phyloP scores from a whole-genome alignment of 1,139 yeast species.

The Geotrichum europaeum region DNA sequence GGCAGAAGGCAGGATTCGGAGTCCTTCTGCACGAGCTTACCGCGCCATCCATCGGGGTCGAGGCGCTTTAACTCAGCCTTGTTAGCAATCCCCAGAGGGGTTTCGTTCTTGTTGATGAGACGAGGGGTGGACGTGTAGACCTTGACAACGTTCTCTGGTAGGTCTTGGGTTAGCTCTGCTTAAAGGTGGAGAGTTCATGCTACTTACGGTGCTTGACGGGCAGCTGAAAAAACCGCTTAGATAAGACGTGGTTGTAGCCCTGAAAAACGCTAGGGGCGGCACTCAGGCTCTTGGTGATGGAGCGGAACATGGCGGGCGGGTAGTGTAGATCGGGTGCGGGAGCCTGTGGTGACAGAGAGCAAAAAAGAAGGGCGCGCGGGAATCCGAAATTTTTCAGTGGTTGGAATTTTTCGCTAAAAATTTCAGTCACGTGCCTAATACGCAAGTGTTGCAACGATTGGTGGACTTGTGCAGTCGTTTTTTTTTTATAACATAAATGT shows the following conservation, averaged over 20 bases:
- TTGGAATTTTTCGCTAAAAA: too few species aligned
- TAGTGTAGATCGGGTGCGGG: not conserved
- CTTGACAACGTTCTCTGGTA: slow-evolving; percentile 28
- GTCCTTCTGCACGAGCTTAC: slow-evolving; percentile 49
- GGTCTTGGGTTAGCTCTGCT: not conserved
- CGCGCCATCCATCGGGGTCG: slow-evolving; percentile 71
- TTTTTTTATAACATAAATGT: too few species aligned
- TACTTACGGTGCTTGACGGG: slow-evolving; percentile 12
- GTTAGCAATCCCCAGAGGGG: slow-evolving; percentile 31
- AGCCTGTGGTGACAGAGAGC: not conserved
- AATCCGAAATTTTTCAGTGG: not conserved
- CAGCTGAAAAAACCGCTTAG: slow-evolving; percentile 12
- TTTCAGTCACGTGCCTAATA: too few species aligned
- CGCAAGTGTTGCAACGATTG: too few species aligned
- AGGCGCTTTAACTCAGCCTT: slow-evolving; percentile 48
- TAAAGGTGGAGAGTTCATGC: not conserved
- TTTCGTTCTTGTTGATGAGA: slow-evolving; percentile 20
- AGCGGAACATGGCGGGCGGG: slow-evolving; percentile 5
- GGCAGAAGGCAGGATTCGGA: slow-evolving; percentile 55
- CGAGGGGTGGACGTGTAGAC: slow-evolving; percentile 33
- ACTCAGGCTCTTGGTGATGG: slow-evolving; percentile 2
- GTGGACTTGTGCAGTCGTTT: too few species aligned
- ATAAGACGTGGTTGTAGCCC: not conserved
- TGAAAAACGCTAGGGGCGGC: slow-evolving; percentile 2
- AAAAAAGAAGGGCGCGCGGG: not conserved